A percentile compares a stretch with the other conserved stretches of the same genome.
Evolutionary conservation across 2,329 filamentous ascomycete species (phyloP).

Genomic region (Aspergillus quadrilineatus): DNA sequence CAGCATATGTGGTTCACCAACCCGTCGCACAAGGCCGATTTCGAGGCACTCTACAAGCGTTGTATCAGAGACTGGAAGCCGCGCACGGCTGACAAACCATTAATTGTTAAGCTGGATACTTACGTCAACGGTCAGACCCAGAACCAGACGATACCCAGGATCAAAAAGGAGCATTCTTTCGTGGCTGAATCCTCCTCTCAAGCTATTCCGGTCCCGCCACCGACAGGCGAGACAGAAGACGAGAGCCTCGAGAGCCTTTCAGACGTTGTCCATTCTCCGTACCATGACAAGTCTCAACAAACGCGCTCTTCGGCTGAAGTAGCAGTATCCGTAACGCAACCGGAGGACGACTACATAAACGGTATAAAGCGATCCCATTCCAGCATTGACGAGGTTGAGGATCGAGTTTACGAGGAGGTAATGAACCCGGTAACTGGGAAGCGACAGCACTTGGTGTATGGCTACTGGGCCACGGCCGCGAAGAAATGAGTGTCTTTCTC

Average conservation of each 20-base stretch:
- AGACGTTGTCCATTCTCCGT: constrained; percentile 25
- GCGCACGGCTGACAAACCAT: constrained; percentile 18
- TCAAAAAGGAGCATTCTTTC: neutral
- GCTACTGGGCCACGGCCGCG: neutral
- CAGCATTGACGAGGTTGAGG: constrained; percentile 2
- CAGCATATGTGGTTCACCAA: constrained; percentile 58
- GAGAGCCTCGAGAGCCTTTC: constrained; percentile 20
- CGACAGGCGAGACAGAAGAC: neutral
- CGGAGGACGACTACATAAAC: too few species aligned
- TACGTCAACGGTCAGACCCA: neutral
- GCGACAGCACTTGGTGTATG: constrained; percentile 18
- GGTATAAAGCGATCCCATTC: too few species aligned
- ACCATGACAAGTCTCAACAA: neutral
- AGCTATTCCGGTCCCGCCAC: neutral
- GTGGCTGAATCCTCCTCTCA: neutral
- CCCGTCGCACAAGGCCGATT: constrained; percentile 45
- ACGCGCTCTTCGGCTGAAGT: constrained; percentile 1
- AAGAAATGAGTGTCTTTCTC: too few species aligned
- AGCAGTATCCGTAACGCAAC: too few species aligned
- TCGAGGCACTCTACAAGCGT: constrained; percentile 52
- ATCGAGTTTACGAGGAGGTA: constrained; percentile 25
- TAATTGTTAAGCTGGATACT: constrained; percentile 16
- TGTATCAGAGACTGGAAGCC: constrained; percentile 53
- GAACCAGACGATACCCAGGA: neutral
- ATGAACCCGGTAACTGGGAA: constrained; percentile 21